Conservation (phyloP, 2,329 filamentous ascomycete genomes). For the Ceratocystis harringtonii region DNA sequence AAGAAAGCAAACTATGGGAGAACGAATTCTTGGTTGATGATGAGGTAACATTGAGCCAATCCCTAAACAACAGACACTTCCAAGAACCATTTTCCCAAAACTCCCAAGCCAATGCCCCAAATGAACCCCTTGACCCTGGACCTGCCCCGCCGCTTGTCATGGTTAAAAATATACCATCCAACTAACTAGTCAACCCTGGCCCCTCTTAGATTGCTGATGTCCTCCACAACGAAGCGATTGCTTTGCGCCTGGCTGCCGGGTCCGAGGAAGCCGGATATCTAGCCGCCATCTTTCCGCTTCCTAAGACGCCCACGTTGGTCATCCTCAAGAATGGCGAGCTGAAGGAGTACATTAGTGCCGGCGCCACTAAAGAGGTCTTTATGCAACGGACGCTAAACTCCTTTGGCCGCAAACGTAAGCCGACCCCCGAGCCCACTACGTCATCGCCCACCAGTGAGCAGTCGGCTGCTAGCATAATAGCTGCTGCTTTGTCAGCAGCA, state of each 20-base stretch:
- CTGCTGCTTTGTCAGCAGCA: conserved; percentile 18
- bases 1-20: conserved; percentile 60
- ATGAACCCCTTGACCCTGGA: neutral
- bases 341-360: conserved; percentile 58
- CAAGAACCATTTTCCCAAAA: neutral
- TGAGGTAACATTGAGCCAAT: conserved; percentile 30
- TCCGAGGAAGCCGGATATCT: conserved; percentile 72
- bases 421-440: conserved; percentile 11
- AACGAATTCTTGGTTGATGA: conserved; percentile 46
- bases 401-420: conserved; percentile 22
- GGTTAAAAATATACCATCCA: no score
- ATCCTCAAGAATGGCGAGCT: conserved; percentile 67
- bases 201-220: conserved; percentile 35
- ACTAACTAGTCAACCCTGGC: neutral
- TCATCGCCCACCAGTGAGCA: conserved; percentile 13
- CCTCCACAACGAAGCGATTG: conserved; percentile 48
- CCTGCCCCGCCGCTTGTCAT: neutral
- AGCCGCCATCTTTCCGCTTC: conserved; percentile 67
- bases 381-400: conserved; percentile 29
- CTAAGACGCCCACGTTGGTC: conserved; percentile 61
- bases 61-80: neutral
- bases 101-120: neutral
- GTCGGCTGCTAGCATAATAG: conserved; percentile 16
- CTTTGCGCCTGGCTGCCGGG: conserved; percentile 54
- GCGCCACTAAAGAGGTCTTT: conserved; percentile 51